Base-by-base conservation (phyloP, 495 filamentous ascomycete genomes). In the Penicillium fimorum region DNA sequence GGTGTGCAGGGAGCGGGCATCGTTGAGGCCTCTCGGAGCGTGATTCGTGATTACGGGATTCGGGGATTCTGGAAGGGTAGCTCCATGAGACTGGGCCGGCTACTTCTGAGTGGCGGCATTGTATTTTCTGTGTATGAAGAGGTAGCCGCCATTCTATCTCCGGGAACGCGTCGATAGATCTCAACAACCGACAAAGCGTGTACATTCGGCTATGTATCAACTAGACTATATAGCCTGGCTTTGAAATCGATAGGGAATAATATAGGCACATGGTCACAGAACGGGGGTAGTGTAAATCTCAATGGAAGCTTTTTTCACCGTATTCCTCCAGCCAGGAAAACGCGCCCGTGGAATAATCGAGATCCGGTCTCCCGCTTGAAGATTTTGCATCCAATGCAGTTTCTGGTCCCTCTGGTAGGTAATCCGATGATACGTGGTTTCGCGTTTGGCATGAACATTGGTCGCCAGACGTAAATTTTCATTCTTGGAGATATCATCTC, bases 1-100 rank as follows among this genome's bases (percentile, higher is more conserved):
- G 78, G 79, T 58, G 80, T 80, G 3, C 56, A 68, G 13, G 71
- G 70, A 0, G 79, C 79, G 22, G 77, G 76, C 11, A 79, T 81
- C 5, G 58, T 70, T 17, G 79, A 86, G 27, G 85, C 83, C 4
- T 68, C 82, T 12, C 64, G 66, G 44, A 74, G 73, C 41, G 73
- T 89, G 0, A 57, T 80, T 44, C 64, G 62, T 0, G 83, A 87
- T 59, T 77, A 80, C 60, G 86, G 85, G 0, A 50, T 87, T 1
- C 69, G 71, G 30, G 85, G 79, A 0, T 84, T 87, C 57, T 89
- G 86, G 85, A 76, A 79, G 41, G 85, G 85, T 2, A 89, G 84
- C 12, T 80, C 83, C 2, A 87, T 89, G 85, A 74, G 86, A 52
- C 60, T 88, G 22, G 82, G 84, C 1, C 65, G 86, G 48, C 82